Percentiles rank a stretch among this genome's conserved stretches.
These are phyloP conservation scores for Talaromyces rugulosus DNA, from an alignment of 2,329 filamentous ascomycete genomes.

Conservation along the genomic window DNA sequence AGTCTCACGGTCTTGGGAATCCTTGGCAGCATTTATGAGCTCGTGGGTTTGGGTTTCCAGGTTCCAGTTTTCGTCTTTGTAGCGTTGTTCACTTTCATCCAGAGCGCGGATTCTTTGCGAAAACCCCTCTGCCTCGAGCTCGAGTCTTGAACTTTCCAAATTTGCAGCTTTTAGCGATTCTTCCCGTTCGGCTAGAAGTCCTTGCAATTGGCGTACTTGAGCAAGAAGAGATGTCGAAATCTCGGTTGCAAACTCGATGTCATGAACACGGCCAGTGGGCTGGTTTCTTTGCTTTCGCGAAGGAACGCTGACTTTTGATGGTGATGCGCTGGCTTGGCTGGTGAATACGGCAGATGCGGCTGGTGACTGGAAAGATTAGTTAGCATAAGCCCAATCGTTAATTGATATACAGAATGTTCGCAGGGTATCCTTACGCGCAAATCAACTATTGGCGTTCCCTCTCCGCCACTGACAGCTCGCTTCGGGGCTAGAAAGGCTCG, in stretches of 20 bases:
- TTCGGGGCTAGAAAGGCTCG: conserved; percentile 84
- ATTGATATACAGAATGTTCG: not conserved
- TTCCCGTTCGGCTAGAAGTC: conserved; percentile 79
- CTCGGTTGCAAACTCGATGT: conserved; percentile 97
- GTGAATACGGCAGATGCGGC: conserved; percentile 75
- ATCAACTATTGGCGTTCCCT: conserved; percentile 46
- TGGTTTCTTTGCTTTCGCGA: conserved; percentile 89
- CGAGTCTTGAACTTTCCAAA: conserved; percentile 71
- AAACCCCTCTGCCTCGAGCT: conserved; percentile 75
- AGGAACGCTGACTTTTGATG: conserved; percentile 81
- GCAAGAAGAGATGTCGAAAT: conserved; percentile 91
- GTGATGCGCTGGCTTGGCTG: conserved; percentile 77
- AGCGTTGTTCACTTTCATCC: conserved; percentile 90
- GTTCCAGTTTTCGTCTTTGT: conserved; percentile 98
- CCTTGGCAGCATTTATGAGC: conserved; percentile 66
- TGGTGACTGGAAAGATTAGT: conserved; percentile 51
- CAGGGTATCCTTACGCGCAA: conserved; percentile 36
- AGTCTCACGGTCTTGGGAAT: conserved; percentile 76
- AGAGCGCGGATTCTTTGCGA: conserved; percentile 74
- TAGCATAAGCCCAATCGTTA: not conserved
- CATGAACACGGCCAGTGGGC: conserved; percentile 79
- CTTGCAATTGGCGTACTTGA: conserved; percentile 89
- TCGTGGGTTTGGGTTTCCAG: conserved; percentile 91
- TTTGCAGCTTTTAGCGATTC: conserved; percentile 74
- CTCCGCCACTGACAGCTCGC: conserved; percentile 66